Evolutionary conservation across 257 asterid genomes (phyloP), one percentile per base, ranked within the genome.

Genomic region (Nicotiana tomentosiformis): DNA sequence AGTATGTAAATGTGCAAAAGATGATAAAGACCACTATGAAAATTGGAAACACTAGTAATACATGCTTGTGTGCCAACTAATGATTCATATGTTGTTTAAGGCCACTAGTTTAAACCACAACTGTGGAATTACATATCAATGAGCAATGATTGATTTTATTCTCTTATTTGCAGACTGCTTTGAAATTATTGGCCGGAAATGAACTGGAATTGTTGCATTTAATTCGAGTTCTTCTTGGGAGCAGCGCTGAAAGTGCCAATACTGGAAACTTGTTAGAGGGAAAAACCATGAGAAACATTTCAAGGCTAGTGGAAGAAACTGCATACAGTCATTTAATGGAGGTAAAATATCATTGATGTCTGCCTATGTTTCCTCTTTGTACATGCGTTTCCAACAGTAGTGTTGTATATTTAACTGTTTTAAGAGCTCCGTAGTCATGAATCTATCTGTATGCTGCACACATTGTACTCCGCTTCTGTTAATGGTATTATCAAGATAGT

Each of bases 241-340:
- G 90, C 87, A 84, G 82, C 76, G 20, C 76, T 18, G 91, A 82
- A 39, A 85, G 70, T 77, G 88, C 77, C 57, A 55, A 29, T 10
- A 91, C 91, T 60, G 94, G 87, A 81, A 86, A 86, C 81, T 82
- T 87, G 78, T 84, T 88, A 60, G 91, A 89, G 85, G 89, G 17
- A 33, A 81, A 82, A 32, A 82, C 85, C 7, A 87, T 70, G 65
- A 82, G 85, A 86, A 89, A 88, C 51, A 78, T 92, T 85, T 82
- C 87, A 57, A 85, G 86, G 83, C 87, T 89, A 39, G 89, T 92
- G 86, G 97, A 91, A 86, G 98, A 94, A 84, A 91, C 88, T 88
- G 97, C 97, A 23, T 94, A 81, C 88, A 92, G 98, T 90, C 98
- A 90, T 88, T 91, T 96, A 88, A 92, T 96, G 98, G 99, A 96